Evolutionary conservation across 2,329 filamentous ascomycete genomes (phyloP).

Genomic region (Penicillium sp.): DNA sequence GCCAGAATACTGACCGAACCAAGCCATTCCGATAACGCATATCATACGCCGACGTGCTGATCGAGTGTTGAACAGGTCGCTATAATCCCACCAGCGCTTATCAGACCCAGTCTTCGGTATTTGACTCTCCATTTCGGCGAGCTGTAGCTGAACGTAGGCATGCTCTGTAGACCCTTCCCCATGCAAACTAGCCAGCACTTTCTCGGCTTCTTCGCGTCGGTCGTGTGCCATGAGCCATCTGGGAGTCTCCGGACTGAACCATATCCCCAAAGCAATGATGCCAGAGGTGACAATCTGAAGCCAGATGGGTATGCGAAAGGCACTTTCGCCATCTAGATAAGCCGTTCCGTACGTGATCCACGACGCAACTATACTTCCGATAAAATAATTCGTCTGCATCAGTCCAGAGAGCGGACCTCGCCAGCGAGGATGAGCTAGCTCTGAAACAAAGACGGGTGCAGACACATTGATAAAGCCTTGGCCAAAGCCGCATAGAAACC

Average conservation of each 20-base stretch:
- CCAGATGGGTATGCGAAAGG: conserved; percentile 14
- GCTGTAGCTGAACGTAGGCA: conserved; percentile 4
- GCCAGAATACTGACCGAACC: conserved; percentile 40
- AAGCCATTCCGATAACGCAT: conserved; percentile 40
- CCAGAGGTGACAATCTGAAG: conserved; percentile 9
- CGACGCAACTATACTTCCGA: conserved; percentile 12
- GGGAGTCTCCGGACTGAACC: conserved; percentile 10
- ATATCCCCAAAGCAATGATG: conserved; percentile 11
- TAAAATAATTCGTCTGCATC: conserved; percentile 10
- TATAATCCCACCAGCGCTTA: conserved; percentile 17
- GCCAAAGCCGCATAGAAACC: conserved; percentile 10
- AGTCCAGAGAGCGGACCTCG: conserved; percentile 13
- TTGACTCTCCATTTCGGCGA: conserved; percentile 11
- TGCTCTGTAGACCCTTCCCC: conserved; percentile 3
- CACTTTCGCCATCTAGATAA: conserved; percentile 9
- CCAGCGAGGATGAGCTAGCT: conserved; percentile 13
- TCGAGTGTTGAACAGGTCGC: conserved; percentile 12
- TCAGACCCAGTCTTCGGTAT: conserved; percentile 7
- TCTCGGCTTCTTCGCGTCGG: conserved; percentile 10
- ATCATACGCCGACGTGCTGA: conserved; percentile 34
- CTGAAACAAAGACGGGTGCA: conserved; percentile 10
- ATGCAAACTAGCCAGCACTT: conserved; percentile 5
- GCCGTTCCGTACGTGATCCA: conserved; percentile 13
- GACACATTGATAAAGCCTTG: conserved; percentile 13
- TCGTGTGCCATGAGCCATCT: conserved; percentile 12